Evolutionary conservation across 305 asterid species (phyloP).

Genomic region (Caryopteris hybrid): DNA sequence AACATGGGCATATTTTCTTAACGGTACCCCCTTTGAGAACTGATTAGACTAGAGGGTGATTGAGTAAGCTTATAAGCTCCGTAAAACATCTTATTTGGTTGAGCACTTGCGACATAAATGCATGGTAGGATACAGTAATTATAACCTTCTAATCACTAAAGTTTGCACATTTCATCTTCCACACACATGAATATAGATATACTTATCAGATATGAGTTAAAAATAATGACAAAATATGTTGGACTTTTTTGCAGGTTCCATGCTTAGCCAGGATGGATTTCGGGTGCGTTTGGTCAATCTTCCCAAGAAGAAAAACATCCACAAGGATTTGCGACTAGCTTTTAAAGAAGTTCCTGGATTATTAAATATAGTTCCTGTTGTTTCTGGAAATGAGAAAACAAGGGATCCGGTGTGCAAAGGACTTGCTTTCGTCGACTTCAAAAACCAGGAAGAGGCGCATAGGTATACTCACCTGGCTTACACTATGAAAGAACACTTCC

Average conservation of each 20-base stretch:
- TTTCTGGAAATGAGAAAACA: constrained; percentile 77
- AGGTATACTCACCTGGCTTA: constrained; percentile 33
- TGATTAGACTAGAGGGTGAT: too few relatives aligned
- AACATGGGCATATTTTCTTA: too few relatives aligned
- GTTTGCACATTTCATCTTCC: background rate
- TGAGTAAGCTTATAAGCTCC: too few relatives aligned
- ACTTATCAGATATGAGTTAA: constrained; percentile 3
- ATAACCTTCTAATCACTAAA: background rate
- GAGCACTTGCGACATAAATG: background rate
- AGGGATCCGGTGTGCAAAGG: constrained; percentile 94
- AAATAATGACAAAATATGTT: background rate
- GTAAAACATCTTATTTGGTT: too few relatives aligned
- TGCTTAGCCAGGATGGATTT: constrained; percentile 34
- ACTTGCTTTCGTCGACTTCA: constrained; percentile 65
- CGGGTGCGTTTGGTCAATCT: constrained; percentile 79
- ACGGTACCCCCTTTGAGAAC: too few relatives aligned
- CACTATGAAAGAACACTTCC: background rate
- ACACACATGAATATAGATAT: too few relatives aligned
- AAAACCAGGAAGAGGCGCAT: constrained; percentile 52
- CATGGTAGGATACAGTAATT: background rate
- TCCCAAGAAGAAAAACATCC: constrained; percentile 87
- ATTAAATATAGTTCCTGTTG: constrained; percentile 59
- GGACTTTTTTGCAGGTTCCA: constrained; percentile 31
- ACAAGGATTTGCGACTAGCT: constrained; percentile 63
- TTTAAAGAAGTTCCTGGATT: constrained; percentile 72